Base-by-base conservation (phyloP, 2,329 filamentous ascomycete genomes). In the Elsinoe batatas region DNA sequence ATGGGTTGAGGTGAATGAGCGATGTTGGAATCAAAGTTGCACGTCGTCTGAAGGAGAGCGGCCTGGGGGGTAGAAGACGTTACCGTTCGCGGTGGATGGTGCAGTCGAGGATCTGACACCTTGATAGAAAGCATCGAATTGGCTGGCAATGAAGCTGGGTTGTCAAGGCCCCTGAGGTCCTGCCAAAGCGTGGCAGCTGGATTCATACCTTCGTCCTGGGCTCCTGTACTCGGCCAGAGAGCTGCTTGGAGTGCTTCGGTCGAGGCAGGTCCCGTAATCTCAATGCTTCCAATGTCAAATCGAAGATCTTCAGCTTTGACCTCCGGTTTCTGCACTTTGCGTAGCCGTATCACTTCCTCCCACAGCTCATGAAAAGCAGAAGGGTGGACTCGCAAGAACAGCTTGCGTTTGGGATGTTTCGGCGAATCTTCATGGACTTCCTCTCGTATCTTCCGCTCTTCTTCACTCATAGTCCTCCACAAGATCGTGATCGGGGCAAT, bases 371-470 rank as follows among this genome's bases (percentile, higher is more conserved):
- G 70, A 63, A 89, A 91, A 5, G 86, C 85, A 17, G 90, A 85
- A 1, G 93, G 93, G 67, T 97, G 91, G 1, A 91, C 73, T 55
- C 91, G 79, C 53, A 96, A 69, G 56, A 91, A 82, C 0, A 88
- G 20, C 53, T 44, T 47, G 58, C 22, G 36, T 58, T 36, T 57
- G 18, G 44, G 37, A 42, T 22, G 22, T 11, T 17, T 50, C 15
- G 17, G 46, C 32, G 36, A 40, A 17, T 33, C 3, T 12, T 6
- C 59, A 30, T 59, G n/a, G 6, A 33, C 13, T 7, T 11, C 30
- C 7, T 35, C 22, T 11, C 35, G 7, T 63, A 61, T 30, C 56
- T 40, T 3, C 62, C 64, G 50, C 54, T 56, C 54, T 11, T 58
- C 58, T 33, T 57, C 38, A 17, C 58, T 54, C 42, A 71, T 63